Base-by-base conservation (phyloP, 352 stramenopile genomes). In the Globisporangium irregulare region DNA sequence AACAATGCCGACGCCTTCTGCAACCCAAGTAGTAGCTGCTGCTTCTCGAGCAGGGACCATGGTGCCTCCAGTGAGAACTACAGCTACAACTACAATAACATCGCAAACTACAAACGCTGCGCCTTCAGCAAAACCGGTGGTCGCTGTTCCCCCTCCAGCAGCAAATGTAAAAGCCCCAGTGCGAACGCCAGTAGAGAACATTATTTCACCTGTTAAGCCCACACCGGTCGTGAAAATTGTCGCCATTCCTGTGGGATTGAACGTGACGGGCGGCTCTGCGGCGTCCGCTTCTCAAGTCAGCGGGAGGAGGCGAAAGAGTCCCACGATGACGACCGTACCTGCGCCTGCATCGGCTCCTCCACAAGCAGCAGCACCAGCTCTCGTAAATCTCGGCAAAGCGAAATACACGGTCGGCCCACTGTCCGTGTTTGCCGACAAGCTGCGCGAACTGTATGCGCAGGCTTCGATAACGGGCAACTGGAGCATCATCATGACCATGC, bases 401-500 rank as follows among this genome's bases (percentile, higher is more conserved):
- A 43, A 34, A 10, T 64, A 64, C 43, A 64, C 59, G 18, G 54
- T 56, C n/a, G 58, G 55, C 9, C 34, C 54, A 24, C 38, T 64
- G 10, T n/a, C 60, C 7, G 29, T 53, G 7, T 71, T 72, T 34
- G 50, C 46, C 14, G 67, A 61, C 10, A 62, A 65, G 25, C 24
- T 74, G 24, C 27, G 24, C 10, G 41, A 60, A 2, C 62, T 71
- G 24, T 48, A 54, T 15, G 25, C 18, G 14, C 48, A 65, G 12
- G 69, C 60, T 5, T 71, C 65, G 25, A 66, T 55, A 12, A 60
- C 62, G 14, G 41, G 46, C 34, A 64, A 64, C 27, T 54, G 36
- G 22, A 62, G 7, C 10, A 61, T 59, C 10, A 61, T 59, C 29
- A 51, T 72, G 32, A 50, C 51, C 0, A 69, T 74, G 64, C 63